These are phyloP conservation scores for Diophrys sp. DNA, from an alignment of 73 alveolate genomes.

Conservation along the genomic window DNA sequence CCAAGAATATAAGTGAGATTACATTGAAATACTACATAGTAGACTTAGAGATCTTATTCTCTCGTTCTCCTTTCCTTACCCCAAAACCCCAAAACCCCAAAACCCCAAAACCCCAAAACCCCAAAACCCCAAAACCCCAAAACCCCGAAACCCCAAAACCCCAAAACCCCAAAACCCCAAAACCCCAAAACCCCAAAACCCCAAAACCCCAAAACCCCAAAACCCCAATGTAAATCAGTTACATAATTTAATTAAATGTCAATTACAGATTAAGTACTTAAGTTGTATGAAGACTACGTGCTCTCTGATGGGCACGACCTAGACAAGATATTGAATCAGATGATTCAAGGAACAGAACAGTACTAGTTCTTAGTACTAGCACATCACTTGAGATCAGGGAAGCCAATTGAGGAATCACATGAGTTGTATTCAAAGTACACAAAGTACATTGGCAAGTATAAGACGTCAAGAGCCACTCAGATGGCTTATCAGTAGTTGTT, in stretches of 20 bases:
- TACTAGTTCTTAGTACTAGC: neutral
- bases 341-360: neutral
- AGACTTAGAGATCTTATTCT: conserved; percentile 76
- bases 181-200: too few relatives aligned
- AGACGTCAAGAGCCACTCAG: neutral
- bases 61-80: too few relatives aligned
- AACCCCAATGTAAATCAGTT: too few relatives aligned
- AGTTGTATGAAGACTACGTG: neutral
- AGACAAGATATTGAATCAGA: neutral
- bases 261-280: neutral
- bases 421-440: neutral
- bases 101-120: too few relatives aligned
- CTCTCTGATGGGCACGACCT: neutral
- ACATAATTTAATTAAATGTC: too few relatives aligned
- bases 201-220: too few relatives aligned
- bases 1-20: too few relatives aligned
- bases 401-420: neutral
- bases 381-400: neutral
- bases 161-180: too few relatives aligned
- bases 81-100: too few relatives aligned
- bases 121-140: too few relatives aligned
- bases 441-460: neutral
- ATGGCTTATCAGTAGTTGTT: neutral
- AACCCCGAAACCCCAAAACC: too few relatives aligned
- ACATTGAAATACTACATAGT: conserved; percentile 71